Evolutionary conservation across 2,329 filamentous ascomycete species (phyloP).

Genomic region (Grosmannia penicillata): DNA sequence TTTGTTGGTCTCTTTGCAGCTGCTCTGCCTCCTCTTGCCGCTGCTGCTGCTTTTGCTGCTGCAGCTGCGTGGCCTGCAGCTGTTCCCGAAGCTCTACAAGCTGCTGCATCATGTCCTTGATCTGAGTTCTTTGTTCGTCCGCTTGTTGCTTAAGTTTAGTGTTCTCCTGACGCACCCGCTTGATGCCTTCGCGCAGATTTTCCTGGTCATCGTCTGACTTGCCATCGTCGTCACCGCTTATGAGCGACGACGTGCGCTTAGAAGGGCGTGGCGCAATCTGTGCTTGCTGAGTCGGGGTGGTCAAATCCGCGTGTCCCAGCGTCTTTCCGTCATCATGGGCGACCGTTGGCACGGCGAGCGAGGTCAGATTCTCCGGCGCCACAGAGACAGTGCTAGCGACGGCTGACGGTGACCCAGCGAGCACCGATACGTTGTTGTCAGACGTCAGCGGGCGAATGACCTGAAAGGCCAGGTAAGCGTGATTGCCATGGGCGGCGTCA

Average conservation of each 20-base stretch:
- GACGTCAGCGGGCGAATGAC: neutral
- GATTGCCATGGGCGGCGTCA: neutral
- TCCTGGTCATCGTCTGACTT: constrained; percentile 26
- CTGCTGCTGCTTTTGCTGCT: constrained; percentile 3
- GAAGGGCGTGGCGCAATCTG: neutral
- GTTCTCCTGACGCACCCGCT: constrained; percentile 51
- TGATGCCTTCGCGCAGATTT: constrained; percentile 47
- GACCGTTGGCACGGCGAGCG: too few species aligned
- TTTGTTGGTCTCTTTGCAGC: neutral
- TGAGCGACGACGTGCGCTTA: constrained; percentile 6
- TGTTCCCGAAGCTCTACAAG: constrained; percentile 30
- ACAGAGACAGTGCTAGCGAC: too few species aligned
- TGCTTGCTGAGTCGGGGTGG: neutral
- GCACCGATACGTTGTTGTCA: too few species aligned
- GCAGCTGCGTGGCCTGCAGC: constrained; percentile 16
- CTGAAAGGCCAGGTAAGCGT: neutral
- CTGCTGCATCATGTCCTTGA: constrained; percentile 31
- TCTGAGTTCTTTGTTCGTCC: constrained; percentile 31
- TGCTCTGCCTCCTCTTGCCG: neutral
- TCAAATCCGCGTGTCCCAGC: constrained; percentile 6
- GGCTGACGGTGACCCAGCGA: too few species aligned
- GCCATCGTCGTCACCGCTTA: constrained; percentile 11
- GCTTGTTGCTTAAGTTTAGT: constrained; percentile 39
- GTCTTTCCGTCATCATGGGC: constrained; percentile 4
- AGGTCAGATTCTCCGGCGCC: too few species aligned